phyloP scores from a whole-genome alignment of 139 green algal species.

The Axilococcus clingmanii region DNA sequence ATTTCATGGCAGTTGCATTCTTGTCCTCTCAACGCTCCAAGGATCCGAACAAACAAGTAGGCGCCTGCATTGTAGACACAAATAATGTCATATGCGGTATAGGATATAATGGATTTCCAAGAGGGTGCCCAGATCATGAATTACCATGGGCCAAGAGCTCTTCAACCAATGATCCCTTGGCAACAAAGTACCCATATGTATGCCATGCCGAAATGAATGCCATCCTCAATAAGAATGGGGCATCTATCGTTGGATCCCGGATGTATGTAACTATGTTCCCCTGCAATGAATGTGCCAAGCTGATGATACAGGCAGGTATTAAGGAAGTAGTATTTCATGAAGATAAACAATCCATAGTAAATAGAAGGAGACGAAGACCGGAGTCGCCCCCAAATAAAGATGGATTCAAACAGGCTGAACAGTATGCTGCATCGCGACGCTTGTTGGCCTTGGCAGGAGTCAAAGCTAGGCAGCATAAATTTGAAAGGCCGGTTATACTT shows the following conservation, averaged over 20 bases:
- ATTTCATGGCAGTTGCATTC: constrained; percentile 98
- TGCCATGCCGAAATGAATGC: constrained; percentile 96
- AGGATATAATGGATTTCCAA: constrained; percentile 98
- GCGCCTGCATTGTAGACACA: constrained; percentile 71
- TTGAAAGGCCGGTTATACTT: constrained; percentile 22
- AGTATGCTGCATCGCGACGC: constrained; percentile 53
- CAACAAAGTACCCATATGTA: constrained; percentile 89
- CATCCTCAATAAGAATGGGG: constrained; percentile 92
- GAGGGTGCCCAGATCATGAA: constrained; percentile 72
- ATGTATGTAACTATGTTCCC: constrained; percentile 99
- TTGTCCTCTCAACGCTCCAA: constrained; percentile 88
- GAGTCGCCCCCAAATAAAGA: background rate
- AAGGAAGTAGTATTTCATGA: constrained; percentile 84
- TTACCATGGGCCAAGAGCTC: constrained; percentile 84
- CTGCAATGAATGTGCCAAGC: constrained; percentile 98
- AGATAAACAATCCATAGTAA: too few relatives aligned
- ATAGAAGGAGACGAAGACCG: too few relatives aligned
- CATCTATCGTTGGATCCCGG: constrained; percentile 19
- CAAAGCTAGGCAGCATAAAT: constrained; percentile 51
- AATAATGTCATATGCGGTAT: constrained; percentile 95
- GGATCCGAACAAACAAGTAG: constrained; percentile 96
- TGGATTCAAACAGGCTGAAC: constrained; percentile 29
- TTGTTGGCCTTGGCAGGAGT: constrained; percentile 66
- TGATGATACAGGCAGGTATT: constrained; percentile 89
- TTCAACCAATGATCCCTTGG: constrained; percentile 41